Conservation (phyloP, 2,329 filamentous ascomycete genomes). For the Leptographium radiaticola region DNA sequence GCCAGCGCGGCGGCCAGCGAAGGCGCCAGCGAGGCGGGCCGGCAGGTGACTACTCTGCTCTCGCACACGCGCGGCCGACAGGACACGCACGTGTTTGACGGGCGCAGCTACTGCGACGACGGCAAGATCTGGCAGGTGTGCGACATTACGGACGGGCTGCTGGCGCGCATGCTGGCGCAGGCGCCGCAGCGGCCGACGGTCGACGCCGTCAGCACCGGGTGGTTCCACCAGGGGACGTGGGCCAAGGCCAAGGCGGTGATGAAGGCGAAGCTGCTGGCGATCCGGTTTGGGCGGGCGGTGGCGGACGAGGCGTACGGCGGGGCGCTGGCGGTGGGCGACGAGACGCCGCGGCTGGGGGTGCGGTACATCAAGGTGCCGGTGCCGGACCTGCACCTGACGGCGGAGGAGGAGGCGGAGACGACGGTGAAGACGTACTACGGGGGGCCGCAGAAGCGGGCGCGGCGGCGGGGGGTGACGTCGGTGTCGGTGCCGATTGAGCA, state of each 20-base stretch:
- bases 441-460: slow-evolving; percentile 7
- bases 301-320: slow-evolving; percentile 32
- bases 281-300: slow-evolving; percentile 43
- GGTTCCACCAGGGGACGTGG: slow-evolving; percentile 72
- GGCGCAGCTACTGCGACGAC: slow-evolving; percentile 58
- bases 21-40: slow-evolving; percentile 3
- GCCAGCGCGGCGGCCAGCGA: not conserved
- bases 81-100: slow-evolving; percentile 69
- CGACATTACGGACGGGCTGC: slow-evolving; percentile 72
- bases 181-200: slow-evolving; percentile 45
- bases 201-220: slow-evolving; percentile 56
- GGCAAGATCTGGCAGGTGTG: slow-evolving; percentile 92
- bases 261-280: slow-evolving; percentile 67
- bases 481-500: slow-evolving; percentile 10
- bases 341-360: slow-evolving; percentile 17
- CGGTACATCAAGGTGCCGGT: slow-evolving; percentile 23
- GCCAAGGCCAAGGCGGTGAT: slow-evolving; percentile 77
- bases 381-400: slow-evolving; percentile 25
- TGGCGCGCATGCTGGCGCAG: slow-evolving; percentile 52
- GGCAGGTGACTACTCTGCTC: not conserved
- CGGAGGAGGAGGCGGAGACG: slow-evolving; percentile 17
- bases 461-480: slow-evolving; percentile 6
- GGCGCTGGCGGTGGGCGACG: slow-evolving; percentile 24
- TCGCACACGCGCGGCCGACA: slow-evolving; percentile 18
- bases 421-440: slow-evolving; percentile 8